These are phyloP conservation scores for Hypoxylon perforatum DNA, from an alignment of 495 filamentous ascomycete species.

Conservation along the genomic window DNA sequence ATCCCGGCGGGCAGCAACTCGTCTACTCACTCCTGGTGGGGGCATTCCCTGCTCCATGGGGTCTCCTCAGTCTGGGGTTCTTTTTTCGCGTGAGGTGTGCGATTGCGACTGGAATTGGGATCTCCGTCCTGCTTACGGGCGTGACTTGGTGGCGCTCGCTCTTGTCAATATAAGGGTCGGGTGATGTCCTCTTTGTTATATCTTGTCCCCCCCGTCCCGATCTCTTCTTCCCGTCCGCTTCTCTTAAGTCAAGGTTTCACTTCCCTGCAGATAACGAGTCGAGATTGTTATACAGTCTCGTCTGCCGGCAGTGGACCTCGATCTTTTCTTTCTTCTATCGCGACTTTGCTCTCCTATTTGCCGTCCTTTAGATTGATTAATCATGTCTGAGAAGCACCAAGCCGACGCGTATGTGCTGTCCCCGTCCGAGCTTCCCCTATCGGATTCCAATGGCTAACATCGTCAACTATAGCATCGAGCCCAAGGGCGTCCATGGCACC, in stretches of 20 bases:
- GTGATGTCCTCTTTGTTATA: slow-evolving; percentile 21
- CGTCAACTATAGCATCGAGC: slow-evolving; percentile 32
- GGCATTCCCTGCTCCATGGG: slow-evolving; percentile 15
- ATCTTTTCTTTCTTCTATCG: slow-evolving; percentile 1
- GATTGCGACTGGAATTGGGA: slow-evolving; percentile 32
- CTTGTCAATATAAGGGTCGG: slow-evolving; percentile 32
- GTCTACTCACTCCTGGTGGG: slow-evolving; percentile 27
- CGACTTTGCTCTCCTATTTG: background rate
- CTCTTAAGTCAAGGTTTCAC: slow-evolving; percentile 23
- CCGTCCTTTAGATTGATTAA: slow-evolving; percentile 2
- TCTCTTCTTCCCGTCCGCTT: slow-evolving; percentile 15
- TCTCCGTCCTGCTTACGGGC: slow-evolving; percentile 28
- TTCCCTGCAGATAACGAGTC: slow-evolving; percentile 12
- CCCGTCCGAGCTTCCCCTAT: background rate
- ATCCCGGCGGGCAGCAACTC: slow-evolving; percentile 32
- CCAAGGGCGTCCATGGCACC: slow-evolving; percentile 46
- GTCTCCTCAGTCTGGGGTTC: slow-evolving; percentile 35
- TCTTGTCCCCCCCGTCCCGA: slow-evolving; percentile 4
- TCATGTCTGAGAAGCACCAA: slow-evolving; percentile 30
- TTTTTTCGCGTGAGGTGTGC: slow-evolving; percentile 15
- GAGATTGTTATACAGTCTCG: slow-evolving; percentile 8
- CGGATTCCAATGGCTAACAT: slow-evolving; percentile 18
- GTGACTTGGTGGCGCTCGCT: slow-evolving; percentile 30
- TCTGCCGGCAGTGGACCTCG: slow-evolving; percentile 16
- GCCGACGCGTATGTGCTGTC: slow-evolving; percentile 22